phyloP scores from a whole-genome alignment of 345 rosid genomes.

The Populus ilicifolia region DNA sequence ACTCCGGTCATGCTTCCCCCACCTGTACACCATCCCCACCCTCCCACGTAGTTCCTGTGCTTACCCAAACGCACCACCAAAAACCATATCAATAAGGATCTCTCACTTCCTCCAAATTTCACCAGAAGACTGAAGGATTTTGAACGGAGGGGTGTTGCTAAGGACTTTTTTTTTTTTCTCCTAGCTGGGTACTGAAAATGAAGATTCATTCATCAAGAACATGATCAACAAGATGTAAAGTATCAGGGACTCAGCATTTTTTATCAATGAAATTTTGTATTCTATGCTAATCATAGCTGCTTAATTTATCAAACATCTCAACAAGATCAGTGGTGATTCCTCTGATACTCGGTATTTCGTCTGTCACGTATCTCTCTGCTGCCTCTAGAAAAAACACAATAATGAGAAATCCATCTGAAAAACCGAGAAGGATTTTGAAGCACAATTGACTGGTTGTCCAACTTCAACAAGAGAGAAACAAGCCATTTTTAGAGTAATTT shows the following conservation, averaged over 20 bases:
- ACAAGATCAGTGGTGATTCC: not conserved
- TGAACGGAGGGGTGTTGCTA: too few relatives aligned
- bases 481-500: not conserved
- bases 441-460: too few relatives aligned
- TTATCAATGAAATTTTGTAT: not conserved
- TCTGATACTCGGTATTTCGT: too few relatives aligned
- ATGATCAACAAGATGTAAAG: too few relatives aligned
- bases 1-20: conserved; percentile 93
- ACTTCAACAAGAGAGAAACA: not conserved
- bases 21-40: conserved; percentile 44
- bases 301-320: not conserved
- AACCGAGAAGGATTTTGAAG: not conserved
- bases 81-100: conserved; percentile 37
- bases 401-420: not conserved
- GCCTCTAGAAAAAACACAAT: not conserved
- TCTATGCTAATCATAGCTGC: not conserved
- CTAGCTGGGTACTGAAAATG: not conserved
- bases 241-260: not conserved
- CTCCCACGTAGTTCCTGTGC: conserved; percentile 66
- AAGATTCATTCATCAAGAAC: not conserved
- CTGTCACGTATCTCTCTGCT: not conserved
- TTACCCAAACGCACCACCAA: conserved; percentile 60
- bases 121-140: too few relatives aligned
- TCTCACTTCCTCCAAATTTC: too few relatives aligned
- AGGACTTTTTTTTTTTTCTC: not conserved